Base-by-base conservation (phyloP, 441 rosid genomes). In the Breynia disticha region DNA sequence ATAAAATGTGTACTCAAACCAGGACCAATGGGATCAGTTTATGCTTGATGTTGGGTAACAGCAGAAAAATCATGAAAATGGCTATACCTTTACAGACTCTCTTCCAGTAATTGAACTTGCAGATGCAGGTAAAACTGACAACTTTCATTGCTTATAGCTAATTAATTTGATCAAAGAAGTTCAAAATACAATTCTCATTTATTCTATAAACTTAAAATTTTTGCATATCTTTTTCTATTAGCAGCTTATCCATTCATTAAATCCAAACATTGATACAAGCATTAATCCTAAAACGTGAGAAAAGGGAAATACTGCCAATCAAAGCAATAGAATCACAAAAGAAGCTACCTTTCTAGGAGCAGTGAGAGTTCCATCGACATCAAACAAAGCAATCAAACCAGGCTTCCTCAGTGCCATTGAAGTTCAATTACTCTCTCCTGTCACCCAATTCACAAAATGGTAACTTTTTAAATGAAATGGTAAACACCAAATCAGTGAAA, bases 311-410 rank as follows among this genome's bases (percentile, higher is more conserved):
- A 16, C 22, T 45, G 50, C 52, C 20, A 51, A 12, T 19, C 11
- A 35, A 48, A 39, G 16, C 16, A 35, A 50, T 46, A 51, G 38
- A 19, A 52, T 57, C 51, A 60, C 44, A 53, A 24, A 41, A 55
- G 12, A 32, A 1, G 11, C 51, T 39, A 79, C 90, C 87, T 89
- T 86, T 75, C 99, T 82, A 15, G 97, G 95, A 64, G 98, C 97
- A 2, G 98, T 84, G 43, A 93, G 95, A 68, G 98, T 70, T 11
- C 71, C 75, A 62, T 70, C 75, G 46, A 70, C 71, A 56, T 70
- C 75, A 55, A 86, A 86, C 61, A 83, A 61, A 60, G 85, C 87
- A 52, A 81, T 81, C 62, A 83, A 57, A 53, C 88, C 91, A 52
- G 87, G 77, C 24, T 67, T 79, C 55, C 71, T 68, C 16, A 55